phyloP scores from a whole-genome alignment of 805 yeast genomes.

The Hanseniaspora guilliermondii region DNA sequence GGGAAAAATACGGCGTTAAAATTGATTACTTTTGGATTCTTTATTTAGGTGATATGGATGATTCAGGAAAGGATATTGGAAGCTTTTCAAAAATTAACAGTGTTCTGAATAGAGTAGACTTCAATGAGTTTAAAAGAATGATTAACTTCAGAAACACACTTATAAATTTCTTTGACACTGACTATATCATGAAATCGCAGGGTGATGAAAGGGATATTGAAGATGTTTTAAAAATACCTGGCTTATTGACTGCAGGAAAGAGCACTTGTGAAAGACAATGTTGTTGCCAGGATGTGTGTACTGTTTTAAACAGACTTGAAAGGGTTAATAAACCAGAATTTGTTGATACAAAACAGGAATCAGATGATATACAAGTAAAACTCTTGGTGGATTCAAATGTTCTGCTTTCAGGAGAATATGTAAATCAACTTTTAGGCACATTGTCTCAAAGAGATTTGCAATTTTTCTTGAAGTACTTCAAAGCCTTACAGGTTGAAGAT shows the following conservation, averaged over 20 bases:
- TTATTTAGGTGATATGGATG: constrained; percentile 52
- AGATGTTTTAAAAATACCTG: constrained; percentile 4
- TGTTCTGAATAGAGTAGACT: constrained; percentile 18
- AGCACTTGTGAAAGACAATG: constrained; percentile 13
- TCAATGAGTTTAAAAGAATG: constrained; percentile 51
- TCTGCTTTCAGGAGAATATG: constrained; percentile 3
- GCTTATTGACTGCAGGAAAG: constrained; percentile 4
- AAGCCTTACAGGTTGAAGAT: constrained; percentile 40
- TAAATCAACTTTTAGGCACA: constrained; percentile 35
- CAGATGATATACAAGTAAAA: not conserved
- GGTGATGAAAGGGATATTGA: constrained; percentile 16
- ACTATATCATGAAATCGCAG: constrained; percentile 28
- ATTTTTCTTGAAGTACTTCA: constrained; percentile 66
- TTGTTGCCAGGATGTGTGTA: constrained; percentile 12
- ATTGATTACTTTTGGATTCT: constrained; percentile 54
- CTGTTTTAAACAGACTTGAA: constrained; percentile 34
- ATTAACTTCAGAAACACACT: constrained; percentile 61
- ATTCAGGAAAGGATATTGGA: constrained; percentile 40
- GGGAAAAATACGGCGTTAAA: constrained; percentile 66
- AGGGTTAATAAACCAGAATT: constrained; percentile 42
- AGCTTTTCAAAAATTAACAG: not conserved
- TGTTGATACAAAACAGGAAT: constrained; percentile 36
- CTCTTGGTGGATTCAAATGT: constrained; percentile 31
- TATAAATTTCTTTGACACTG: constrained; percentile 36
- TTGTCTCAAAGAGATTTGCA: constrained; percentile 27